A percentile compares a stretch with the other conserved stretches of the same genome.
phyloP scores from a whole-genome alignment of 2,329 filamentous ascomycete species.

The Albophoma yamanashiensis region DNA sequence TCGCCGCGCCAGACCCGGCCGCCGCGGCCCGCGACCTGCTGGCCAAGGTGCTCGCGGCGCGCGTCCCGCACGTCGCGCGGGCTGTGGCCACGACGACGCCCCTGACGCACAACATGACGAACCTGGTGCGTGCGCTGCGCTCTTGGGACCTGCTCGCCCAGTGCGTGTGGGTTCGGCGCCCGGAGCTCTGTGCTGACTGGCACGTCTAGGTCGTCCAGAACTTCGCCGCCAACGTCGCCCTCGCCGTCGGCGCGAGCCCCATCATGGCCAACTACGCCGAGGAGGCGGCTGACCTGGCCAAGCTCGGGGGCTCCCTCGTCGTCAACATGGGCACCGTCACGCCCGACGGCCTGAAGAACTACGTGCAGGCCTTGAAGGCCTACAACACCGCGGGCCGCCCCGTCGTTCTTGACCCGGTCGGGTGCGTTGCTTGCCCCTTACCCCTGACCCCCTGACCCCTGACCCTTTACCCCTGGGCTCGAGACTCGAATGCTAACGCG shows the following conservation, averaged over 20 bases:
- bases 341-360: constrained; percentile 60
- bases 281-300: constrained; percentile 73
- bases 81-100: constrained; percentile 54
- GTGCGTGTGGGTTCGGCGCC: neutral
- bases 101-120: constrained; percentile 94
- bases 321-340: constrained; percentile 94
- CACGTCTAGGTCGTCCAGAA: constrained; percentile 66
- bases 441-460: neutral
- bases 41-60: constrained; percentile 35
- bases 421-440: constrained; percentile 33
- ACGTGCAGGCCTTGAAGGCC: constrained; percentile 61
- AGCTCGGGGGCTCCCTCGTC: constrained; percentile 66
- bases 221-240: constrained; percentile 82
- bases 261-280: constrained; percentile 88
- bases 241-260: constrained; percentile 75
- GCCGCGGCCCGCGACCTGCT: constrained; percentile 49
- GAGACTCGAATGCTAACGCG: neutral
- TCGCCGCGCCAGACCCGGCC: constrained; percentile 59
- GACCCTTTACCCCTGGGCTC: neutral
- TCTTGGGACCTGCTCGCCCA: neutral
- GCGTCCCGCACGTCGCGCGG: constrained; percentile 38
- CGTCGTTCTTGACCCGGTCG: constrained; percentile 81
- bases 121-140: constrained; percentile 43
- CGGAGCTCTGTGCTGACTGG: neutral
- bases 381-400: constrained; percentile 73